Base-by-base conservation (phyloP, 164 flowering plant species). In the Tetrastigma voinierianum region DNA sequence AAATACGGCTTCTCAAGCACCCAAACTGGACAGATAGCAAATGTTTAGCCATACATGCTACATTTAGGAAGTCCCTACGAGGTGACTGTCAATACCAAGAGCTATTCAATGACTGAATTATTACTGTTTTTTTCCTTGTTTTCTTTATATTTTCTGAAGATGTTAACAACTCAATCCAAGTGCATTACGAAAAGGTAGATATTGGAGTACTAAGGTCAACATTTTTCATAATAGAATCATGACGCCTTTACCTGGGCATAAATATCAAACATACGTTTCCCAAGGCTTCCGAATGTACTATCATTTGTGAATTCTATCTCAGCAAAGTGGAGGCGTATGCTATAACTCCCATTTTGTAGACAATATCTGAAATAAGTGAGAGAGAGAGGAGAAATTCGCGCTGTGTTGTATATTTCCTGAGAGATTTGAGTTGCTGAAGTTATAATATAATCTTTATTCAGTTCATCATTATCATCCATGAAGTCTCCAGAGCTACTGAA, bases 401-500 rank as follows among this genome's bases (percentile, higher is more conserved):
- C 89, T n/a, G 84, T 83, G 40, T 65, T 62, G 60, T 91, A 91
- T 61, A 91, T 56, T 18, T 4, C 6, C 40, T 68, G 79, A 15
- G 85, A 63, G 59, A 81, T 21, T 63, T 70, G 73, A 49, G 77
- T 70, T 4, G 79, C 43, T 18, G 63, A 13, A 64, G 76, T 46
- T 9, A n/a, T 19, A 62, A 65, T 67, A 17, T 78, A 66, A 56
- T 75, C 79, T n/a, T 57, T 68, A 67, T 81, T 84, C 53, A 60
- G 72, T 59, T 49, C 70, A 70, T 67, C 58, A 57, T 74, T 40
- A 32, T 86, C 82, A 65, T 88, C 98, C 91, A 87, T 68, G 78
- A 85, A 90, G 72, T 83, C 81, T 9, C 98, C 98, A 3, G 91
- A 83, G 82, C 84, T 87, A 65, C 91, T 90, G 44, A 80, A 77